Conservation (phyloP, 352 stramenopile species). For the Phytophthora sp. region DNA sequence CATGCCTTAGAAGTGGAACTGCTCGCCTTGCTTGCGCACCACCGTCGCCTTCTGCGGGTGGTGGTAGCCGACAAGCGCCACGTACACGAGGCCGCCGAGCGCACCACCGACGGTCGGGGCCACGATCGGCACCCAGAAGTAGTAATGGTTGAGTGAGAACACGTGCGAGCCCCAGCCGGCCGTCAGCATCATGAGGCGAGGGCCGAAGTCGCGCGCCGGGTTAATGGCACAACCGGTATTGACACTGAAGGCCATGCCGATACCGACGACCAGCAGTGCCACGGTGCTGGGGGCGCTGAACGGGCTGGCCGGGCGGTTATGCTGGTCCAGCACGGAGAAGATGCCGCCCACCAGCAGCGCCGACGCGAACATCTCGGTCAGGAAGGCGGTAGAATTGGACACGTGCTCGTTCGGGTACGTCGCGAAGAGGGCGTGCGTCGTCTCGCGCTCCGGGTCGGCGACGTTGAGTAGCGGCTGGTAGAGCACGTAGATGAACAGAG, state of each 20-base stretch:
- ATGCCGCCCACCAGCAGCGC: constrained; percentile 55
- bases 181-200: constrained; percentile 48
- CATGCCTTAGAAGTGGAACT: constrained; percentile 39
- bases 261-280: constrained; percentile 55
- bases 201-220: constrained; percentile 63
- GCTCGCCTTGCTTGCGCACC: constrained; percentile 29
- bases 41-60: constrained; percentile 43
- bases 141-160: constrained; percentile 51
- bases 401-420: constrained; percentile 57
- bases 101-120: constrained; percentile 46
- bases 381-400: constrained; percentile 45
- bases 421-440: constrained; percentile 50
- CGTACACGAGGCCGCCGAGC: constrained; percentile 48
- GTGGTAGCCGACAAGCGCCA: constrained; percentile 53
- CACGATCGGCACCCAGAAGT: constrained; percentile 67
- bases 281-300: constrained; percentile 43
- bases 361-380: constrained; percentile 57
- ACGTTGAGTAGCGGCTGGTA: constrained; percentile 56
- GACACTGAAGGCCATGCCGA: constrained; percentile 65
- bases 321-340: constrained; percentile 54
- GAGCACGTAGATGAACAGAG: constrained; percentile 52
- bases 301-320: constrained; percentile 50
- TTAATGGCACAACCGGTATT: constrained; percentile 67
- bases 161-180: constrained; percentile 53
- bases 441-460: constrained; percentile 50